Conservation (phyloP, 2,329 filamentous ascomycete species). For the Tolypocladium tropicale region DNA sequence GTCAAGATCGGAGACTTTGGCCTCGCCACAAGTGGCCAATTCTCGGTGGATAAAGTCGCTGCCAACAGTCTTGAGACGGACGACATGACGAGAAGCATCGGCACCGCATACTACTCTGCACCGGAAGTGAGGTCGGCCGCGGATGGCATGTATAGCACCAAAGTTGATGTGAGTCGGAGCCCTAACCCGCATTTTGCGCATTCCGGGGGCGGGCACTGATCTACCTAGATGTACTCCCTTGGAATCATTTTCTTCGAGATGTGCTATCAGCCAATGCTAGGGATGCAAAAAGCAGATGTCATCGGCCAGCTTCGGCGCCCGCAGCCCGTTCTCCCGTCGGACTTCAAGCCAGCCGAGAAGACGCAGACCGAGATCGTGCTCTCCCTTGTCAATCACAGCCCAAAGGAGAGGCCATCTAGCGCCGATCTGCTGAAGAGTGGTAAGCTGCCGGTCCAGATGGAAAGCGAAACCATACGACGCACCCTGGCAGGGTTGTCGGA, state of each 20-base stretch:
- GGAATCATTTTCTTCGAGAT: constrained; percentile 99
- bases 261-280: constrained; percentile 62
- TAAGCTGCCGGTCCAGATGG: constrained; percentile 81
- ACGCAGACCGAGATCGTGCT: constrained; percentile 71
- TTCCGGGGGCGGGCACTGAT: neutral
- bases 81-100: constrained; percentile 62
- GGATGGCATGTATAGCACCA: constrained; percentile 73
- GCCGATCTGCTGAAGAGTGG: constrained; percentile 74
- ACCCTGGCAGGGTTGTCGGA: constrained; percentile 74
- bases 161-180: constrained; percentile 63
- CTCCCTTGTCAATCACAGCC: constrained; percentile 71
- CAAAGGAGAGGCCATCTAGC: constrained; percentile 73
- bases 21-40: constrained; percentile 79
- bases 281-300: constrained; percentile 54
- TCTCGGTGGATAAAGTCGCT: constrained; percentile 47
- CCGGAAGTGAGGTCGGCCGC: constrained; percentile 76
- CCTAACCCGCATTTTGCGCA: neutral
- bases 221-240: constrained; percentile 74
- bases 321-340: constrained; percentile 57
- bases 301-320: constrained; percentile 60
- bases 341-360: constrained; percentile 61
- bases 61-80: constrained; percentile 32
- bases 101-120: constrained; percentile 84
- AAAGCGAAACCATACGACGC: constrained; percentile 81
- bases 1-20: constrained; percentile 97